Evolutionary conservation across 2,329 filamentous ascomycete genomes (phyloP).

Genomic region (Scytalidium lignicola): DNA sequence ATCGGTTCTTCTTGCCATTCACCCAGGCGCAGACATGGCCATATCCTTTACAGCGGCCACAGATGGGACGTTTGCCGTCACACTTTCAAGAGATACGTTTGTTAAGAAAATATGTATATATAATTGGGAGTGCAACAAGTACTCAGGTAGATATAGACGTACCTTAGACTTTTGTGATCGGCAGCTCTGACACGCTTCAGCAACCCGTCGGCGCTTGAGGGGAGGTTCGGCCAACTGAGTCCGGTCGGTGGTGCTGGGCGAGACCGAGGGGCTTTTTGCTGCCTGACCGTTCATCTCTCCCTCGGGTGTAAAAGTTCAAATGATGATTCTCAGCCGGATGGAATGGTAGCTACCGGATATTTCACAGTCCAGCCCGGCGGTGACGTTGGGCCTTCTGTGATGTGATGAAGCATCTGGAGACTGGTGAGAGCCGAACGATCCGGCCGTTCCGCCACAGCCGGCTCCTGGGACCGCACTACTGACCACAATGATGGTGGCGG

Average conservation of each 20-base stretch:
- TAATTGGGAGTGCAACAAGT: not conserved
- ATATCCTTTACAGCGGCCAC: slow-evolving; percentile 25
- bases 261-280: not conserved
- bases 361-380: not conserved
- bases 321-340: not conserved
- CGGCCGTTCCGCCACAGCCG: not conserved
- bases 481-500: no score
- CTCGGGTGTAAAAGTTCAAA: not conserved
- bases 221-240: not conserved
- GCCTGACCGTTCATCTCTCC: not conserved
- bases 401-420: no score
- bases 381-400: not conserved
- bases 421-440: no score
- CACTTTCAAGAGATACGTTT: slow-evolving; percentile 13
- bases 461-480: not conserved
- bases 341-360: not conserved
- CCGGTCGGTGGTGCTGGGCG: not conserved
- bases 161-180: slow-evolving; percentile 9
- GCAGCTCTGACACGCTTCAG: slow-evolving; percentile 8
- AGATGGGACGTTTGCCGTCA: slow-evolving; percentile 24
- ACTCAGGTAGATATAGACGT: not conserved
- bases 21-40: slow-evolving; percentile 24
- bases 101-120: not conserved
- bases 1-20: slow-evolving; percentile 7
- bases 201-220: slow-evolving; percentile 7